Evolutionary conservation across 1,139 yeast species (phyloP).

Genomic region (Sugiyamaella paludigena): DNA sequence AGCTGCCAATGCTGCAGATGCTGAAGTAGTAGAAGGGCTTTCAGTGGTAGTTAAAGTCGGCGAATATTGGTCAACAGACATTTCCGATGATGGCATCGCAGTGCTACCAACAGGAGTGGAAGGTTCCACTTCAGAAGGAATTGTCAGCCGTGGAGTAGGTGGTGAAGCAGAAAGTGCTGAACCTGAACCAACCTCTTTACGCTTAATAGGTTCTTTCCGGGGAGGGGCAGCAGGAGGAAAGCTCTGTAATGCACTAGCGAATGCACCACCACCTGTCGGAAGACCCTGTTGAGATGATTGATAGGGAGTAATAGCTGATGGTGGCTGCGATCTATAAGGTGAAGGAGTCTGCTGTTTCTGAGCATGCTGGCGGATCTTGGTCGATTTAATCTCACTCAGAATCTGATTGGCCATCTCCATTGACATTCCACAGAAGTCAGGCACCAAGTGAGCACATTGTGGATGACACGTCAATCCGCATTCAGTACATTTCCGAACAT

Average conservation of each 20-base stretch:
- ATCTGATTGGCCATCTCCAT: constrained; percentile 96
- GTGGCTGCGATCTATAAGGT: constrained; percentile 8
- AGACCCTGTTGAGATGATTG: too few relatives aligned
- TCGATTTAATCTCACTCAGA: constrained; percentile 75
- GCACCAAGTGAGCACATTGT: constrained; percentile 89
- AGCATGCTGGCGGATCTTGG: constrained; percentile 51
- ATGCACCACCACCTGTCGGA: background rate
- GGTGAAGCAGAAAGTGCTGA: constrained; percentile 3
- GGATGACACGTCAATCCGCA: constrained; percentile 96
- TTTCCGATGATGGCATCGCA: background rate
- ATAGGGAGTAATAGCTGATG: constrained; percentile 3
- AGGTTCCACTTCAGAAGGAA: too few relatives aligned
- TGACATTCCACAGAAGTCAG: constrained; percentile 97
- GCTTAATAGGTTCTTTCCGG: constrained; percentile 33
- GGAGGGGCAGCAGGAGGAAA: constrained; percentile 27
- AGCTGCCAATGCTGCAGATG: constrained; percentile 10
- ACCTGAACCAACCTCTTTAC: constrained; percentile 36
- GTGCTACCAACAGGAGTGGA: background rate
- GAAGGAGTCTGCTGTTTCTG: constrained; percentile 14
- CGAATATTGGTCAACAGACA: background rate
- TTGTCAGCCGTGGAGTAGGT: background rate
- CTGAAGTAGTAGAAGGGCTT: too few relatives aligned
- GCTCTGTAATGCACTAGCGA: background rate
- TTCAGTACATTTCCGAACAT: constrained; percentile 91
- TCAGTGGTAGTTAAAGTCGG: too few relatives aligned